phyloP scores from a whole-genome alignment of 106 monocot genomes.

The Ottelia alismoides region DNA sequence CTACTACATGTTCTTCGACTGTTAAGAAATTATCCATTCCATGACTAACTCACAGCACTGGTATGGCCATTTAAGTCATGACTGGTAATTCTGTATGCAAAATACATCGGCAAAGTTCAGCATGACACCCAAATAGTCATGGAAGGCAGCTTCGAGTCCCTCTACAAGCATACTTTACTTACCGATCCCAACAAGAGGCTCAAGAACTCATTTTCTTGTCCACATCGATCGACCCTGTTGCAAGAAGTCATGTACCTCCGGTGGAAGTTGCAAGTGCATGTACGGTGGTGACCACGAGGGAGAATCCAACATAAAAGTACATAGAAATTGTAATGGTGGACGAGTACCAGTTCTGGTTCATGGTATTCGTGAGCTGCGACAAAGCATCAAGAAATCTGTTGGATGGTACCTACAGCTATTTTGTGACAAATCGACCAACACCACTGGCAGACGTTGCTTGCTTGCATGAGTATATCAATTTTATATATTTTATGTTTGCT shows the following conservation, averaged over 20 bases:
- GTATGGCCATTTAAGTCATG: constrained; percentile 50
- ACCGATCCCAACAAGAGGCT: constrained; percentile 36
- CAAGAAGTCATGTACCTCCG: constrained; percentile 77
- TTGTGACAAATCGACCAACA: constrained; percentile 22
- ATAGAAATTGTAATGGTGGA: constrained; percentile 65
- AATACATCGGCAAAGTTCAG: constrained; percentile 68
- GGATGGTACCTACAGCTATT: constrained; percentile 17
- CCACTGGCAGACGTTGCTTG: too few species aligned
- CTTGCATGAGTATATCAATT: too few species aligned
- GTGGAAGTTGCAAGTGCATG: too few species aligned
- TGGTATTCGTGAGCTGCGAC: constrained; percentile 82
- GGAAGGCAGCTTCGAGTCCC: constrained; percentile 67
- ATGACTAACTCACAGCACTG: too few species aligned
- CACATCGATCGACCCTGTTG: constrained; percentile 65
- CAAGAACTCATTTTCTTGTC: constrained; percentile 84
- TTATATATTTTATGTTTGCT: too few species aligned
- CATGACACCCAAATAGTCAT: constrained; percentile 50
- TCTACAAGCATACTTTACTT: constrained; percentile 54
- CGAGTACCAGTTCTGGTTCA: constrained; percentile 92
- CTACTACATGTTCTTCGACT: too few species aligned
- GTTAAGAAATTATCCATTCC: too few species aligned
- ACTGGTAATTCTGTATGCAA: constrained; percentile 41
- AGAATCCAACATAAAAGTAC: constrained; percentile 74
- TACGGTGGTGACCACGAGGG: constrained; percentile 48
- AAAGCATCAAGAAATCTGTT: constrained; percentile 42